Percentiles rank a stretch among this genome's conserved stretches.
Evolutionary conservation across 495 filamentous ascomycete genomes (phyloP).

Genomic region (Penicillium turbatum): DNA sequence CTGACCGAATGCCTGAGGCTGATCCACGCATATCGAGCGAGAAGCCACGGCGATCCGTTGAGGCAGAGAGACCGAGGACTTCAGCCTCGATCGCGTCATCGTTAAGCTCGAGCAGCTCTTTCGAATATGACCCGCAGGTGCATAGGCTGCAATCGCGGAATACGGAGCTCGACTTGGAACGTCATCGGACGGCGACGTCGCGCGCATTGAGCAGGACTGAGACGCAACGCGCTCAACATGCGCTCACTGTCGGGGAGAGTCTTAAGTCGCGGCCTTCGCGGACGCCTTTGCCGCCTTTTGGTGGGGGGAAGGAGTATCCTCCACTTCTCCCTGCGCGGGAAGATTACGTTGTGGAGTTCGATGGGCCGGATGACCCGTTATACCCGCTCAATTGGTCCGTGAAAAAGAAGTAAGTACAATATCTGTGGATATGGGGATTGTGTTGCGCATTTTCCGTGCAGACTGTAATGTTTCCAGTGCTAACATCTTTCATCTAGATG

Average conservation of each 20-base stretch:
- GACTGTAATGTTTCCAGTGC: too few relatives aligned
- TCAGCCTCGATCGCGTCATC: slow-evolving; percentile 23
- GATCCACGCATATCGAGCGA: slow-evolving; percentile 4
- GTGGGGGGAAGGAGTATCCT: slow-evolving; percentile 74
- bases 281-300: slow-evolving; percentile 47
- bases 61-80: slow-evolving; percentile 14
- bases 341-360: slow-evolving; percentile 77
- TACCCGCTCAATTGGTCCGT: slow-evolving; percentile 81
- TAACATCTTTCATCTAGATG: slow-evolving; percentile 9
- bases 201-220: slow-evolving; percentile 73
- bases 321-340: slow-evolving; percentile 65
- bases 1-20: background rate
- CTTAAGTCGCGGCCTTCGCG: slow-evolving; percentile 35
- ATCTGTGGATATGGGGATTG: background rate
- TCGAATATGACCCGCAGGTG: slow-evolving; percentile 27
- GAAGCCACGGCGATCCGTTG: slow-evolving; percentile 10
- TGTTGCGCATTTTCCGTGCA: background rate
- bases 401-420: slow-evolving; percentile 56
- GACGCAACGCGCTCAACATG: slow-evolving; percentile 38
- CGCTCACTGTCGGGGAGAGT: slow-evolving; percentile 35
- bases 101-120: slow-evolving; percentile 28
- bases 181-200: slow-evolving; percentile 40
- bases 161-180: slow-evolving; percentile 66
- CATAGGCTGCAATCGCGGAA: slow-evolving; percentile 37
- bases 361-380: slow-evolving; percentile 68